Conservation (phyloP, 441 rosid species). For the Pelargonium hybrid region DNA sequence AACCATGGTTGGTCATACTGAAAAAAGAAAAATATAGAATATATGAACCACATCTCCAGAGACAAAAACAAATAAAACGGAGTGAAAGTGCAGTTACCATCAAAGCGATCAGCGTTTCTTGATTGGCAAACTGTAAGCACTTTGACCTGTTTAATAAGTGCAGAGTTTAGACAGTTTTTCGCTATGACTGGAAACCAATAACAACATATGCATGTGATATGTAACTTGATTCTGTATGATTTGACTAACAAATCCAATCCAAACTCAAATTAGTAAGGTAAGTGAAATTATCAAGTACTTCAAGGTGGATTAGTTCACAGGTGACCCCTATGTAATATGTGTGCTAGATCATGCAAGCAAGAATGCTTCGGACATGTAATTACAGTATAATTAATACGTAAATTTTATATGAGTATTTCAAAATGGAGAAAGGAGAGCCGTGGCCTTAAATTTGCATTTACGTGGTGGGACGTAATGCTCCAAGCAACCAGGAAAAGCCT, state of each 20-base stretch:
- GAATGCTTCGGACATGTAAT: too few relatives aligned
- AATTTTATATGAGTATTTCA: too few relatives aligned
- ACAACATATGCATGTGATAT: neutral
- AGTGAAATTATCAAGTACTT: neutral
- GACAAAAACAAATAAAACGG: too few relatives aligned
- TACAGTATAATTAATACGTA: too few relatives aligned
- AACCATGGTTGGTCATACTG: neutral
- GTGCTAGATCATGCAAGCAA: too few relatives aligned
- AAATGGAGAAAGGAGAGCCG: neutral
- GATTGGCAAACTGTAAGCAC: conserved; percentile 82
- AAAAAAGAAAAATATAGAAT: neutral
- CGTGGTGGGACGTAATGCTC: neutral
- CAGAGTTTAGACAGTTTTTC: conserved; percentile 5
- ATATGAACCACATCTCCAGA: neutral
- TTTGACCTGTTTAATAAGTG: conserved; percentile 41
- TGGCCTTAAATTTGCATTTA: neutral
- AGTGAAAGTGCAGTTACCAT: conserved; percentile 45
- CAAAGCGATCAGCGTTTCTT: conserved; percentile 34
- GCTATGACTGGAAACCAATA: conserved; percentile 10
- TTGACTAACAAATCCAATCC: neutral
- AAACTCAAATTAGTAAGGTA: neutral
- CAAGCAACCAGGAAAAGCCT: too few relatives aligned
- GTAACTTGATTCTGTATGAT: neutral
- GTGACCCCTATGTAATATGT: too few relatives aligned
- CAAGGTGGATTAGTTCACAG: neutral